Base-by-base conservation (phyloP, 768 basidiomycete species). In the Panellus pusillus region DNA sequence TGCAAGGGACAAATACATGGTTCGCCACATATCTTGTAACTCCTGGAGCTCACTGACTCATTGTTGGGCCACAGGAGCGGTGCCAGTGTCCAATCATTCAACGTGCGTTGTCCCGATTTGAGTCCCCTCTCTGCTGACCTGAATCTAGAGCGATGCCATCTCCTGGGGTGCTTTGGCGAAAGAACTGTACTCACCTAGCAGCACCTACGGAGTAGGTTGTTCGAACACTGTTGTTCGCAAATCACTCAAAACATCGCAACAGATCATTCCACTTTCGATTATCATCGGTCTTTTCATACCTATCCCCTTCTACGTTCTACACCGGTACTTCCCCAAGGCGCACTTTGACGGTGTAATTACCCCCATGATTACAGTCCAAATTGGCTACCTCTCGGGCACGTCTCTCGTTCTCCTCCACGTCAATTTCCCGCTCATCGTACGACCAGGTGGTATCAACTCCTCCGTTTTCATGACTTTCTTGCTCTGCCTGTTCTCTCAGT, bases 151-250 rank as follows among this genome's bases (percentile, higher is more conserved):
- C 61, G 64, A 79, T 59, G 82, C 81, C 7, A 73, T 82, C 20
- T 71, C 82, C 3, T 84, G 81, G 80, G 82, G 83, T 51, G 83
- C 78, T 3, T 73, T 83, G 24, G 78, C 76, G 15, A 73, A 76
- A 35, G 65, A 71, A 44, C 68, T 81, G 4, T 82, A 77, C 56
- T 70, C 76, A 8, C 74, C 75, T 13, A 70, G 70, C 41, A 71
- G 73, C 15, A 74, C 76, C 12, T 82, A 81, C 64, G 73, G 72
- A 42, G 74, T 79, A 64, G 9, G 71, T 58, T 15, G 12, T 58
- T 49, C 6, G 24, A 24, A 38, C 54, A 61, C 18, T 54, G 57
- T 54, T 61, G 58, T 51, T 57, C n/a, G 55, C 28, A 24, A 52
- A 19, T 40, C 55, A 19, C 37, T 41, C 17, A 19, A 44, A 24